Evolutionary conservation across 331 rosid genomes (phyloP), one percentile per base, ranked within the genome.

Genomic region (Arachis monticola): DNA sequence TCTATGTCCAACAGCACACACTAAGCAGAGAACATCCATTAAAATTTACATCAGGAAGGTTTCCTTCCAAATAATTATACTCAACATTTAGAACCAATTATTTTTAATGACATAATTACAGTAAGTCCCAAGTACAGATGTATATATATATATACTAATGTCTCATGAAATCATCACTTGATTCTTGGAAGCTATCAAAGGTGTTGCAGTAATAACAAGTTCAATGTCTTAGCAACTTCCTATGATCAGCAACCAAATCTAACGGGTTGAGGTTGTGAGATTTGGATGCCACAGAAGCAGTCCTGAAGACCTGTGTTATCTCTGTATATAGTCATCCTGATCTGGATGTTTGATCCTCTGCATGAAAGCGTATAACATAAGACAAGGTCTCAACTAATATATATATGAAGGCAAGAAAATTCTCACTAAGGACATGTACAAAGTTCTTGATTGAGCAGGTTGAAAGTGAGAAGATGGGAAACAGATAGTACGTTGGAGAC

Each of bases 51-150:
- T 44, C 56, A 64, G 72, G 83, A 83, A 84, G 77, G 79, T 80
- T 79, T 74, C 88, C 91, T 75, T 80, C 88, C 87, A 81, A 88
- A 83, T 59, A 87, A 80, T 78, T 80, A 80, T 65, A 62, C 70
- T 30, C 50, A 70, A 75, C 69, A 78, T 68, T 79, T 55, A 74
- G 71, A 79, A 79, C 74, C 87, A 86, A 79, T 84, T 56, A 79
- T 67, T 67, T 82, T 85, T 70, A 69, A 48, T 31, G 59, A 70
- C 73, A 63, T 67, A 78, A 76, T 75, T 71, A 84, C 86, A 74
- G 67, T 7, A 57, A 14, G 72, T 70, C 52, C 41, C 51, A 62
- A 61, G 62, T 79, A 78, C 67, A 65, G 65, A 64, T 69, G 58
- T 77, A 64, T 22, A 22, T 60, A 77, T 35, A 35, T 68, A 81